Conservation (phyloP, 2,329 filamentous ascomycete genomes). For the Paracoccidioides lutzii region DNA sequence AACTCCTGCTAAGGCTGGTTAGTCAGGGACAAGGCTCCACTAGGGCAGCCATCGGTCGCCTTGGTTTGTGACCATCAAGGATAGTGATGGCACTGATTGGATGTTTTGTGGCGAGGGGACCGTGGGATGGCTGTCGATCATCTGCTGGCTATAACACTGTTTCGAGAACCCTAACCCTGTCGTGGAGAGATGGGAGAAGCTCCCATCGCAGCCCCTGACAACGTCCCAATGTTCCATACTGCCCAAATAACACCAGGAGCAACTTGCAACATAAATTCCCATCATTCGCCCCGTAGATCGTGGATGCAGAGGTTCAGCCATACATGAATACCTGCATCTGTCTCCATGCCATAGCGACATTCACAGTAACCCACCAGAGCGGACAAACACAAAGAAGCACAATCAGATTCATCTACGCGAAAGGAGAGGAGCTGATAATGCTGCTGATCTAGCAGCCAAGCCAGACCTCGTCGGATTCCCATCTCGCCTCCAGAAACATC, state of each 20-base stretch:
- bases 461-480: neutral
- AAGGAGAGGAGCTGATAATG: neutral
- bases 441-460: neutral
- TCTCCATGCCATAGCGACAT: neutral
- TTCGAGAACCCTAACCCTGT: too few species aligned
- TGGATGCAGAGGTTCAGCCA: neutral
- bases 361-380: too few species aligned
- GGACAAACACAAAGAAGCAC: too few species aligned
- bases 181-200: neutral
- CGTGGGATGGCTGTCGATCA: neutral
- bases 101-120: neutral
- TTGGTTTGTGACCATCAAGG: neutral
- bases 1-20: neutral
- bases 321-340: neutral
- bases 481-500: neutral
- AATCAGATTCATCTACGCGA: too few species aligned
- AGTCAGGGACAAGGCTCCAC: neutral
- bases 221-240: too few species aligned
- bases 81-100: neutral
- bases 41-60: neutral
- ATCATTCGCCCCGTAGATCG: neutral
- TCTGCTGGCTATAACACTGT: neutral
- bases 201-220: neutral
- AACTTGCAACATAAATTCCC: neutral
- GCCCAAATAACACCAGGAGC: too few species aligned